These are phyloP conservation scores for Tulasnella sp. DNA, from an alignment of 768 basidiomycete species.

Conservation along the genomic window DNA sequence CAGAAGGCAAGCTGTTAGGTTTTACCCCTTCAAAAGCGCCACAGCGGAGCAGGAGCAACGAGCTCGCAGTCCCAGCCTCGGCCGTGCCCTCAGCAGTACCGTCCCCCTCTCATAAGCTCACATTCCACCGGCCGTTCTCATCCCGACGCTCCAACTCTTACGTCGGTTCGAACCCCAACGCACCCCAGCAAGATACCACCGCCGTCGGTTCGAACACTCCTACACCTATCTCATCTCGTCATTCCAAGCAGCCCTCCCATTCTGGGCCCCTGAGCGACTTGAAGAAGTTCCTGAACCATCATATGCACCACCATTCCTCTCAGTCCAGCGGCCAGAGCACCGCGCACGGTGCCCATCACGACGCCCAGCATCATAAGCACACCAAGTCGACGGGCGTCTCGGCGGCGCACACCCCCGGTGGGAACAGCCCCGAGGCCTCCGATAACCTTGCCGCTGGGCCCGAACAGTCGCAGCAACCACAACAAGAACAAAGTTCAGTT, in stretches of 20 bases:
- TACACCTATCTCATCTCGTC: slow-evolving; percentile 30
- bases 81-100: not conserved
- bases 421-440: slow-evolving; percentile 12
- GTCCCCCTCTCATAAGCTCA: slow-evolving; percentile 3
- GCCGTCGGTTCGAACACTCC: slow-evolving; percentile 27
- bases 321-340: slow-evolving; percentile 33
- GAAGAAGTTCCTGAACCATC: slow-evolving; percentile 91
- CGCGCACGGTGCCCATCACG: not conserved
- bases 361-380: not conserved
- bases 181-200: not conserved
- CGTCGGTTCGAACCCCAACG: not conserved
- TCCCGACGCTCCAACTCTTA: slow-evolving; percentile 17
- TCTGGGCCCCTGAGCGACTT: slow-evolving; percentile 83
- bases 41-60: not conserved
- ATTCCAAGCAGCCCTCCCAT: slow-evolving; percentile 41
- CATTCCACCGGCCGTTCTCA: slow-evolving; percentile 18
- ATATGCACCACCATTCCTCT: slow-evolving; percentile 58
- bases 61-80: not conserved
- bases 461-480: not conserved
- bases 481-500: not conserved
- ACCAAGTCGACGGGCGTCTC: not conserved
- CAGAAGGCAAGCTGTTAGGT: not conserved
- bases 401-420: slow-evolving; percentile 5
- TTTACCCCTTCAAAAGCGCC: not conserved
- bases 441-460: not conserved